Evolutionary conservation across 1,284 basidiomycete genomes (phyloP).

Genomic region (Caloboletus inedulis): DNA sequence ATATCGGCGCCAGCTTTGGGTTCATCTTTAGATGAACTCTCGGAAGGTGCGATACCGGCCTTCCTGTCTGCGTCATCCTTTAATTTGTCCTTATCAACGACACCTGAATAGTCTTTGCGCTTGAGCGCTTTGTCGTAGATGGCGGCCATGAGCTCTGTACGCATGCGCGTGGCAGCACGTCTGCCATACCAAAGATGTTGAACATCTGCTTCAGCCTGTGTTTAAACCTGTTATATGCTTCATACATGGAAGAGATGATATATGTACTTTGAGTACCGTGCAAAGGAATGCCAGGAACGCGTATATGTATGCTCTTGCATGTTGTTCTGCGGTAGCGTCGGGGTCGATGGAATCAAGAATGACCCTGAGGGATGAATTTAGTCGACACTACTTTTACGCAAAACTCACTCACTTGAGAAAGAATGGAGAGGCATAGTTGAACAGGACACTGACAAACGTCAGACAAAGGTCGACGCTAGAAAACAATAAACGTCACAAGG

Average conservation of each 20-base stretch:
- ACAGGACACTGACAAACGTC: conserved; percentile 53
- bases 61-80: conserved; percentile 21
- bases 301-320: conserved; percentile 60
- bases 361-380: conserved; percentile 19
- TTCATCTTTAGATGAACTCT: conserved; percentile 41
- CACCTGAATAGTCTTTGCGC: conserved; percentile 80
- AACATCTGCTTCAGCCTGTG: conserved; percentile 55
- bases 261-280: conserved; percentile 43
- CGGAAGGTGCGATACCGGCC: conserved; percentile 11
- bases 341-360: conserved; percentile 35
- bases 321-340: conserved; percentile 37
- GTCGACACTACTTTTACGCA: background rate
- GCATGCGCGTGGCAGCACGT: conserved; percentile 54
- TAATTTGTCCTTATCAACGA: conserved; percentile 53
- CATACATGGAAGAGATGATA: background rate
- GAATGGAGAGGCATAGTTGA: conserved; percentile 56
- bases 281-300: conserved; percentile 56
- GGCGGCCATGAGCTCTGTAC: conserved; percentile 61
- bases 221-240: background rate
- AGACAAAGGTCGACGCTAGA: conserved; percentile 59
- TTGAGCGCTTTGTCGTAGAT: conserved; percentile 91
- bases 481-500: background rate
- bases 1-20: conserved; percentile 67
- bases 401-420: conserved; percentile 38
- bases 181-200: conserved; percentile 67